A percentile compares a stretch with the other conserved stretches of the same genome.
phyloP scores from a whole-genome alignment of 371 early-diverging fungal genomes.

The Edhazardia aedis region DNA sequence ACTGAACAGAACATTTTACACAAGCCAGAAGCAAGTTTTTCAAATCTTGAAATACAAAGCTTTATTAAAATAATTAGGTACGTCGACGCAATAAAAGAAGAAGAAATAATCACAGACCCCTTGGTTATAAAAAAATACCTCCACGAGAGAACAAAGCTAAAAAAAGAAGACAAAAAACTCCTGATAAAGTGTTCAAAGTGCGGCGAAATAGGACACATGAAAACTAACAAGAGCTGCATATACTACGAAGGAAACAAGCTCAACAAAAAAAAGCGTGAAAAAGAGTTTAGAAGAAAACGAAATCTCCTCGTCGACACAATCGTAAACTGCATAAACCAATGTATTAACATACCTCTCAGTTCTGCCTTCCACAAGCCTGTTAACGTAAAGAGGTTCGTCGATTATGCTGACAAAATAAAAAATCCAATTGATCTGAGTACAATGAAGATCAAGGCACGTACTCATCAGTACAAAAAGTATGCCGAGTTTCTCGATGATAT shows the following conservation, averaged over 20 bases:
- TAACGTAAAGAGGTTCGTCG: conserved; percentile 45
- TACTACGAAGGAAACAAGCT: conserved; percentile 29
- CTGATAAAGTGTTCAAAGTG: conserved; percentile 44
- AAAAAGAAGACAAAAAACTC: conserved; percentile 36
- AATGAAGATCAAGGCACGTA: conserved; percentile 40
- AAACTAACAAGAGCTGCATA: conserved; percentile 46
- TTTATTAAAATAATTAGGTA: too few relatives aligned
- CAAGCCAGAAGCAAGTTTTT: too few relatives aligned
- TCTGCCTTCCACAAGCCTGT: conserved; percentile 47
- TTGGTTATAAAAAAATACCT: conserved; percentile 43
- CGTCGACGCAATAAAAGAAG: conserved; percentile 11
- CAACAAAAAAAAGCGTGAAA: conserved; percentile 26
- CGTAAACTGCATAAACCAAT: conserved; percentile 19
- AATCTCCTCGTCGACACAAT: conserved; percentile 24
- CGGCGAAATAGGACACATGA: conserved; percentile 48
- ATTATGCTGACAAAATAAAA: conserved; percentile 33
- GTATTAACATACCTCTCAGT: conserved; percentile 34
- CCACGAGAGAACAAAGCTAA: conserved; percentile 36
- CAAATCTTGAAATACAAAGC: too few relatives aligned
- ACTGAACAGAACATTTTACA: too few relatives aligned
- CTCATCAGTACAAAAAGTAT: conserved; percentile 30
- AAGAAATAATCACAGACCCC: conserved; percentile 34
- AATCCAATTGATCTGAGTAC: conserved; percentile 44
- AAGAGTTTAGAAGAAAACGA: conserved; percentile 28
- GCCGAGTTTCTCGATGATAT: conserved; percentile 38